phyloP scores from a whole-genome alignment of 805 yeast genomes.

The Wickerhamomyces alni region DNA sequence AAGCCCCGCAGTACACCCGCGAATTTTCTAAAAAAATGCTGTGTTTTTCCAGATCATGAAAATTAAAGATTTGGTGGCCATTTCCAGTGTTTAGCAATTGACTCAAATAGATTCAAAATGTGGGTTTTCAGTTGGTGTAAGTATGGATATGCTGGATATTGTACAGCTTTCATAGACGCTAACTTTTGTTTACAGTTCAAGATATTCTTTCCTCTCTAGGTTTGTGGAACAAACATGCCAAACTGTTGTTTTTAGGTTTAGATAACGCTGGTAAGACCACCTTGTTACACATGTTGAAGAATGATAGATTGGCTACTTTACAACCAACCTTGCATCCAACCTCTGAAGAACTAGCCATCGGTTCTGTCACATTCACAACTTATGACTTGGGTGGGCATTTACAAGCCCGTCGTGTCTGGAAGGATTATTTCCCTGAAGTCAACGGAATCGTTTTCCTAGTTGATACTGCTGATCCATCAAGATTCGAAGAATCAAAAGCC shows the following conservation, averaged over 20 bases:
- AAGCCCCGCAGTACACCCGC: too few species aligned
- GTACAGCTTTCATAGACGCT: too few species aligned
- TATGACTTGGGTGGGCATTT: slow-evolving; percentile 98
- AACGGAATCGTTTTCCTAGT: slow-evolving; percentile 95
- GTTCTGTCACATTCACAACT: slow-evolving; percentile 93
- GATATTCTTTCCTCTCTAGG: slow-evolving; percentile 77
- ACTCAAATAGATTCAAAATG: slow-evolving; percentile 29
- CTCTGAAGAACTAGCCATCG: slow-evolving; percentile 95
- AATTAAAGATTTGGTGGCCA: background rate
- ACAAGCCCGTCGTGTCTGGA: slow-evolving; percentile 99
- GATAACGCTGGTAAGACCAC: slow-evolving; percentile 99
- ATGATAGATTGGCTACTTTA: slow-evolving; percentile 94
- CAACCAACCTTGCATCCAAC: slow-evolving; percentile 99
- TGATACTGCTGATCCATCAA: slow-evolving; percentile 94
- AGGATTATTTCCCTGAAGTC: slow-evolving; percentile 98
- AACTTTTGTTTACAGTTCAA: slow-evolving; percentile 12
- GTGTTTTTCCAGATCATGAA: too few species aligned
- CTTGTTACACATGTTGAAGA: slow-evolving; percentile 76
- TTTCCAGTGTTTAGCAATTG: too few species aligned
- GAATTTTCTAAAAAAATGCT: too few species aligned
- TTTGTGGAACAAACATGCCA: slow-evolving; percentile 91
- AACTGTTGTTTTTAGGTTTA: slow-evolving; percentile 89
- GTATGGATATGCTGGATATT: slow-evolving; percentile 12
- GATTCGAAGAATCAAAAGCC: slow-evolving; percentile 90
- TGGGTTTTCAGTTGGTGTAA: slow-evolving; percentile 42